Conservation (phyloP, 768 basidiomycete genomes). For the Postia placenta region DNA sequence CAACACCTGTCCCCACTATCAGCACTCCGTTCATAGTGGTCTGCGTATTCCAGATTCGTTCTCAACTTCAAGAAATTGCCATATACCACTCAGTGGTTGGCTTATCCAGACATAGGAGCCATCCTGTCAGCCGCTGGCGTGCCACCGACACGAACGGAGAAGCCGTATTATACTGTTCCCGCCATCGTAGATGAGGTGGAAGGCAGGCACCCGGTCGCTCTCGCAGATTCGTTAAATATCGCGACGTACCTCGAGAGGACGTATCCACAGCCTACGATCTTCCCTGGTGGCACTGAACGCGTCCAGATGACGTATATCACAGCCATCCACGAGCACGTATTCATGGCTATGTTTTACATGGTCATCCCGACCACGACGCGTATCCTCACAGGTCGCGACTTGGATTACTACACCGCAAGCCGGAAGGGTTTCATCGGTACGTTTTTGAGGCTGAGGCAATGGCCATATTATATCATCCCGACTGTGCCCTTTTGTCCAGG, state of each 20-base stretch:
- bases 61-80: constrained; percentile 1
- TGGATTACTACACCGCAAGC: neutral
- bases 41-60: neutral
- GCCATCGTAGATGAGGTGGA: neutral
- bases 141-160: constrained; percentile 1
- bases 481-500: neutral
- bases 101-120: constrained; percentile 2
- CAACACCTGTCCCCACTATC: no score
- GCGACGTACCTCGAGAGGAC: constrained; percentile 2
- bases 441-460: neutral
- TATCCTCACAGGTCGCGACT: neutral
- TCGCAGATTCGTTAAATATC: neutral
- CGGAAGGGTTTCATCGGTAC: neutral
- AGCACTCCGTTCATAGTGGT: neutral
- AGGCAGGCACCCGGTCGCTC: neutral
- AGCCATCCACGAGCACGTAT: constrained; percentile 2
- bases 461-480: neutral
- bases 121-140: neutral
- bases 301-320: neutral
- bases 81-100: constrained; percentile 1
- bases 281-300: neutral
- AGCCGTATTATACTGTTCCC: constrained; percentile 1
- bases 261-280: neutral
- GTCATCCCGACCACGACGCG: neutral
- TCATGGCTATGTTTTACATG: neutral